Percentiles rank a stretch among this genome's conserved stretches.
These are phyloP conservation scores for Aspergillus intermedius DNA, from an alignment of 2,329 filamentous ascomycete genomes.

Conservation along the genomic window DNA sequence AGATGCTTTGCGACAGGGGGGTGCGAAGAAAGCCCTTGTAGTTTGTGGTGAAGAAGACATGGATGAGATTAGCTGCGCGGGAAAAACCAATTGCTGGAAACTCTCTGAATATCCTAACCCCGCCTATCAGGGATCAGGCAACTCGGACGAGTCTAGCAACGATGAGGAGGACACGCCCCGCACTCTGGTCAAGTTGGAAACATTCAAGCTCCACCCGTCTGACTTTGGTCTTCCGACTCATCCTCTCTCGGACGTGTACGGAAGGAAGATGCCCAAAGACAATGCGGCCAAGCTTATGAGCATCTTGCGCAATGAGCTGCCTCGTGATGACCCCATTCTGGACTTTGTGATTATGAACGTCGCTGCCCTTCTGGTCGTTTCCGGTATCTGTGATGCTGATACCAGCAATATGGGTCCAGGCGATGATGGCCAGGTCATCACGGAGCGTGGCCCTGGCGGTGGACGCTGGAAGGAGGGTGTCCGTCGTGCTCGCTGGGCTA, in stretches of 20 bases:
- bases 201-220: conserved; percentile 70
- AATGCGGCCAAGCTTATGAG: conserved; percentile 78
- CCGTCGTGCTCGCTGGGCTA: conserved; percentile 76
- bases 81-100: conserved; percentile 82
- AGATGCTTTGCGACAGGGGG: conserved; percentile 69
- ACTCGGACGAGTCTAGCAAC: conserved; percentile 35
- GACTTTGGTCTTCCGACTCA: conserved; percentile 80
- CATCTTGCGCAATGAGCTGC: conserved; percentile 67
- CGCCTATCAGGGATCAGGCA: conserved; percentile 28
- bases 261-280: conserved; percentile 76
- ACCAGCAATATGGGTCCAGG: conserved; percentile 70
- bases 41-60: conserved; percentile 93
- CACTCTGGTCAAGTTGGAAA: conserved; percentile 56
- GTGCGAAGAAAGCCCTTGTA: conserved; percentile 75
- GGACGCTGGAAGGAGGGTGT: conserved; percentile 94
- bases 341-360: conserved; percentile 95
- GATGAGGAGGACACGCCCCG: conserved; percentile 35
- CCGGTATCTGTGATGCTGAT: conserved; percentile 80
- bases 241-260: conserved; percentile 68
- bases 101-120: conserved; percentile 51
- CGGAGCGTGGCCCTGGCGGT: conserved; percentile 75
- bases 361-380: conserved; percentile 76
- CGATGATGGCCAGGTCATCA: conserved; percentile 73
- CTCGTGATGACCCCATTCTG: conserved; percentile 72
- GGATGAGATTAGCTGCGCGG: conserved; percentile 91